These are phyloP conservation scores for Gnaphalium uliginosum DNA, from an alignment of 129 eudicot species.

Conservation along the genomic window DNA sequence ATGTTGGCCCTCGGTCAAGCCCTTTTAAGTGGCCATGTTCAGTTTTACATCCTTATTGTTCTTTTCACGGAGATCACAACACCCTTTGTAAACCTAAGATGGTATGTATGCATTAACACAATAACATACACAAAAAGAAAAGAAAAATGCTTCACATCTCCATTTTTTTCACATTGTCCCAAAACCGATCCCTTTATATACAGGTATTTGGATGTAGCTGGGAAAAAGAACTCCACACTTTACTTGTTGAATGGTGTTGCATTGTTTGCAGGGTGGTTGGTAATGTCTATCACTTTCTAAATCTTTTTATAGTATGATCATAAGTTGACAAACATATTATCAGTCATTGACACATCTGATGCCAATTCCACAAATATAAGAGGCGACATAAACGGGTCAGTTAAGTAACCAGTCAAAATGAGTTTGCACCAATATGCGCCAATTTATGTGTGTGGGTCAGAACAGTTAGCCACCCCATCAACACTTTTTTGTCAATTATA, in stretches of 20 bases:
- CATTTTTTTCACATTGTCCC: background rate
- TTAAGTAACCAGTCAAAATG: too few relatives aligned
- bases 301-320: background rate
- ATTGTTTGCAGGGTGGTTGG: constrained; percentile 81
- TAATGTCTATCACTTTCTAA: constrained; percentile 24
- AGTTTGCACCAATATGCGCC: too few relatives aligned
- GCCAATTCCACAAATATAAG: too few relatives aligned
- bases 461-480: too few relatives aligned
- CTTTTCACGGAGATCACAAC: constrained; percentile 82
- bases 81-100: constrained; percentile 78
- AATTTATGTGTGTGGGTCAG: too few relatives aligned
- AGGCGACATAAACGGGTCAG: too few relatives aligned
- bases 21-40: constrained; percentile 70
- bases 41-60: constrained; percentile 65
- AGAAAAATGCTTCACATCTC: background rate
- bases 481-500: too few relatives aligned
- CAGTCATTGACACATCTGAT: background rate
- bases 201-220: constrained; percentile 76
- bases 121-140: too few relatives aligned
- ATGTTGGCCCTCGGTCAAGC: constrained; percentile 53
- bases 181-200: constrained; percentile 4
- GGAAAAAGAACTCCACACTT: constrained; percentile 60
- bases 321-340: background rate
- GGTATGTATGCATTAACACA: constrained; percentile 35
- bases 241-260: constrained; percentile 70